phyloP scores from a whole-genome alignment of 169 alveolate species.

The Cryptosporidium tyzzeri region DNA sequence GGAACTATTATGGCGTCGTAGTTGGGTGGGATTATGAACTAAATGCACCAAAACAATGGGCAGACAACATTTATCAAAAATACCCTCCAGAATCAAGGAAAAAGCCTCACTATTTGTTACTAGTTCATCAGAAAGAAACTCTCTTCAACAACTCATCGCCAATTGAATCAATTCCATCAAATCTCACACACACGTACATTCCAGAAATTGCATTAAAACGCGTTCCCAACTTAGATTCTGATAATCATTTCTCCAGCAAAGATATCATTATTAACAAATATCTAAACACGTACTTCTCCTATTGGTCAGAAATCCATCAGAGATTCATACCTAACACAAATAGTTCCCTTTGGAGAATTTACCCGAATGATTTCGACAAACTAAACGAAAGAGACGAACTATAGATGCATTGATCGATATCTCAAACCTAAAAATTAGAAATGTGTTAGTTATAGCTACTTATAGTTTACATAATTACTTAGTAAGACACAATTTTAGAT shows the following conservation, averaged over 20 bases:
- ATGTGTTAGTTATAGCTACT: not conserved
- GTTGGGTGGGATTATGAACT: conserved; percentile 67
- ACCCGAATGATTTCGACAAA: conserved; percentile 15
- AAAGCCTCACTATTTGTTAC: conserved; percentile 58
- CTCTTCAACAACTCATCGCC: not conserved
- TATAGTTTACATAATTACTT: too few relatives aligned
- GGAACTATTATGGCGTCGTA: conserved; percentile 69
- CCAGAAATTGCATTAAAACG: conserved; percentile 46
- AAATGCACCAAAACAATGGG: conserved; percentile 42
- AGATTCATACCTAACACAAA: conserved; percentile 29
- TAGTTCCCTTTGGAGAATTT: conserved; percentile 38
- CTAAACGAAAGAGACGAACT: conserved; percentile 29
- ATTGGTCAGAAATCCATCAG: conserved; percentile 19
- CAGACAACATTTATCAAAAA: conserved; percentile 23
- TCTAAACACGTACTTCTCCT: conserved; percentile 21
- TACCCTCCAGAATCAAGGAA: conserved; percentile 24
- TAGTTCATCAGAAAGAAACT: conserved; percentile 31
- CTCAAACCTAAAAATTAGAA: not conserved
- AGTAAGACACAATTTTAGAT: not conserved
- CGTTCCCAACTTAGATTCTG: not conserved
- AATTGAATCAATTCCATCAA: not conserved
- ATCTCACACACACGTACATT: conserved; percentile 33
- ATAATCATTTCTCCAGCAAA: not conserved
- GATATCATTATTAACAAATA: not conserved
- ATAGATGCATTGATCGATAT: not conserved